Conservation (phyloP, 148 eudicot genomes). For the Rhododendron henanense region DNA sequence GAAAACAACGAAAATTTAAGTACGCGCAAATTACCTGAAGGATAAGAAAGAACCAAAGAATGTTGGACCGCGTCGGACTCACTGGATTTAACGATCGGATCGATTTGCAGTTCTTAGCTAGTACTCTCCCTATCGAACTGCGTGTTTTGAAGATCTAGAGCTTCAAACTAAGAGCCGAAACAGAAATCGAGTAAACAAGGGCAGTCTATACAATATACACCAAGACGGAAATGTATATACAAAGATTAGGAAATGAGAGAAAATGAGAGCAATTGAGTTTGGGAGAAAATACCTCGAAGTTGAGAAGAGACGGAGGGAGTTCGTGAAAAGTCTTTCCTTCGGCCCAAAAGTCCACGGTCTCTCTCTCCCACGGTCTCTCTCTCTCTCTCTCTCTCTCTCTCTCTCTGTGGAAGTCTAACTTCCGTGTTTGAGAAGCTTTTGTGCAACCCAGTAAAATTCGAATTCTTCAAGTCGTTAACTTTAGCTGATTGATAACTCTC, state of each 20-base stretch:
- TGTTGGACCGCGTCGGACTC: neutral
- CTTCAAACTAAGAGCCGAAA: neutral
- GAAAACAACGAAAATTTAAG: neutral
- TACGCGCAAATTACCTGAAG: neutral
- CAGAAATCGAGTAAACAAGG: neutral
- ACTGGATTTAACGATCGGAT: neutral
- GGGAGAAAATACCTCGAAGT: neutral
- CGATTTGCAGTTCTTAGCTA: neutral
- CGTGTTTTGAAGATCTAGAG: conserved; percentile 1
- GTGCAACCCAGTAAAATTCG: neutral
- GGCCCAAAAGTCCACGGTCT: neutral
- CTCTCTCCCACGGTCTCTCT: no score
- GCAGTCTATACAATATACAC: neutral
- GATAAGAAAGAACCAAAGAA: conserved; percentile 2
- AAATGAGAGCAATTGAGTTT: neutral
- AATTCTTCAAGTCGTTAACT: neutral
- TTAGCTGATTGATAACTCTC: neutral
- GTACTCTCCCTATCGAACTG: neutral
- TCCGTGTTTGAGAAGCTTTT: conserved; percentile 3
- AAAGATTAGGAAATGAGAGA: neutral
- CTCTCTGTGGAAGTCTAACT: conserved; percentile 8
- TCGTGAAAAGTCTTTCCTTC: neutral
- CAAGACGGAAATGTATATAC: neutral
- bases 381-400: neutral
- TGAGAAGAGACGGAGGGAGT: neutral